Evolutionary conservation across 257 asterid species (phyloP), one percentile per base, ranked within the genome.

Genomic region (Solanum dulcamara): DNA sequence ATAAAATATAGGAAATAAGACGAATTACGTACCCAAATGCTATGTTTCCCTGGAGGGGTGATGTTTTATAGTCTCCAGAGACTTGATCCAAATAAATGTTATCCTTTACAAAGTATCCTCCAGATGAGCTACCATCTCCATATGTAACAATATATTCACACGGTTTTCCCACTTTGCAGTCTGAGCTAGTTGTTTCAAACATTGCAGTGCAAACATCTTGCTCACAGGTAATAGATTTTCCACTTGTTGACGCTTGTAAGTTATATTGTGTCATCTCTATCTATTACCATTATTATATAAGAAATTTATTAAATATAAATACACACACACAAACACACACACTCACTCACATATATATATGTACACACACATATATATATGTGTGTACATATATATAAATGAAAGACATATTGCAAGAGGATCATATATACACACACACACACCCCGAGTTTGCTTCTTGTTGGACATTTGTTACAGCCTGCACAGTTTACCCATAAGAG

Each of bases 121-220:
- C 91, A 5, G 93, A 90, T 87, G 81, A 83, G 93, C 92, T 93
- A 40, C 94, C 94, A 68, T 93, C 96, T 85, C 92, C 96, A 81
- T 92, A 93, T 50, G 89, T 85, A 82, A 93, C 83, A 82, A 87
- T 20, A 83, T 89, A 93, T 35, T 86, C 89, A 32, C 96, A 93
- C 26, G 86, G 87, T 81, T 59, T 70, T 87, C 92, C 94, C 72
- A 57, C 77, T 77, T 88, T 90, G 90, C 96, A 93, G 64, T 83
- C 87, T 3, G 91, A 85, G 81, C 57, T 84, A 7, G 85, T 85
- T 85, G 83, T 55, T 53, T 37, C 84, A 46, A 90, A 88, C 44
- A 89, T 90, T 15, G 62, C 6, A 26, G 26, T 32, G 84, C 96
- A 93, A 88, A 92, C 88, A 13, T 88, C 88, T 85, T 92, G 89